These are phyloP conservation scores for Penicillium sp. DNA, from an alignment of 2,329 filamentous ascomycete genomes.

Conservation along the genomic window DNA sequence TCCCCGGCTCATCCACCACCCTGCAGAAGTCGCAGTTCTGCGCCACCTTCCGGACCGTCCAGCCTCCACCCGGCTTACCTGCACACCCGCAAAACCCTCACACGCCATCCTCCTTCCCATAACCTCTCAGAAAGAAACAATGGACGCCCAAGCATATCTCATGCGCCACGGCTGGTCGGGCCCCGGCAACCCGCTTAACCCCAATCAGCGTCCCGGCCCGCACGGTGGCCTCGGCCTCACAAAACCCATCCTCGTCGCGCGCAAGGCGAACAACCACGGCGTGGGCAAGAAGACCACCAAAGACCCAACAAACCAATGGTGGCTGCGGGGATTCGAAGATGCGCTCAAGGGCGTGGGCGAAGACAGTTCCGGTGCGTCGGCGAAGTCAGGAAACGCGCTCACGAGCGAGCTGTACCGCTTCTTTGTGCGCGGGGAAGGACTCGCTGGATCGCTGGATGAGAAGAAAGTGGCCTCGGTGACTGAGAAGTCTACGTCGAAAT, in stretches of 20 bases:
- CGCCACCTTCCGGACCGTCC: too few species aligned
- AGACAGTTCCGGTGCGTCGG: slow-evolving; percentile 58
- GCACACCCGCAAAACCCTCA: not conserved
- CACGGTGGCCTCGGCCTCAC: slow-evolving; percentile 72
- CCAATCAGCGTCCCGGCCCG: slow-evolving; percentile 48
- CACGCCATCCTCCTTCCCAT: not conserved
- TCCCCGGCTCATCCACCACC: too few species aligned
- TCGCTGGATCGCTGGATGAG: slow-evolving; percentile 62
- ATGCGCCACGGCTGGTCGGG: slow-evolving; percentile 87
- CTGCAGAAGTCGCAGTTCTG: too few species aligned
- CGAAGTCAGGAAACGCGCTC: slow-evolving; percentile 45
- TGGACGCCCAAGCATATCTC: slow-evolving; percentile 83
- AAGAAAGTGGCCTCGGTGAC: slow-evolving; percentile 16
- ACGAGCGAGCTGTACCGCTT: slow-evolving; percentile 67
- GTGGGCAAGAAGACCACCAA: slow-evolving; percentile 71
- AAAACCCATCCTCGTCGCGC: slow-evolving; percentile 76
- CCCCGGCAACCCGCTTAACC: slow-evolving; percentile 80
- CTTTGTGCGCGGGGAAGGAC: slow-evolving; percentile 77
- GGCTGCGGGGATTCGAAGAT: slow-evolving; percentile 91
- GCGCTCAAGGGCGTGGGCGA: slow-evolving; percentile 72
- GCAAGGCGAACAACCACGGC: slow-evolving; percentile 77
- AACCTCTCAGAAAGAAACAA: too few species aligned
- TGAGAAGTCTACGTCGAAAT: slow-evolving; percentile 14
- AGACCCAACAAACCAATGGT: slow-evolving; percentile 80
- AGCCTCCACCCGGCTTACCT: not conserved